Evolutionary conservation across 179 eudicot genomes (phyloP).

Genomic region (Spinacia oleracea): DNA sequence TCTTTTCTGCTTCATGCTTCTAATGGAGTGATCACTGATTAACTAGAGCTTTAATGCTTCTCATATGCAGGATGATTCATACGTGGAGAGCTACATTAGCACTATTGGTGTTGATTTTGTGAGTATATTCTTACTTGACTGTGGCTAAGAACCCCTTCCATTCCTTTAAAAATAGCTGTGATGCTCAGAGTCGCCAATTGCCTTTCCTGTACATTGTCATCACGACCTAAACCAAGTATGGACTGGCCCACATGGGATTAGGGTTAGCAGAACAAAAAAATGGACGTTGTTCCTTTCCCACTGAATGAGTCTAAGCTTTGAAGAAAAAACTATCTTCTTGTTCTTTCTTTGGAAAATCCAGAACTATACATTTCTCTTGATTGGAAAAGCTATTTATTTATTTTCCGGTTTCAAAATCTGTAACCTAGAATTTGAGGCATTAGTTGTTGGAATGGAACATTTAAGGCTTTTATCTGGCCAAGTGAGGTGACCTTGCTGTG

Average conservation of each 20-base stretch:
- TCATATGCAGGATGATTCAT: conserved; percentile 45
- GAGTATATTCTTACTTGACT: conserved; percentile 26
- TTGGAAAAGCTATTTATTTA: not conserved
- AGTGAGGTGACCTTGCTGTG: not conserved
- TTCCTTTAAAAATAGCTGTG: not conserved
- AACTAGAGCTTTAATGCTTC: conserved; percentile 17
- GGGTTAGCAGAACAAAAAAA: not conserved
- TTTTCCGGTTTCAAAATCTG: not conserved
- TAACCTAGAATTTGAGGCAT: not conserved
- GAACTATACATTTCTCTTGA: not conserved
- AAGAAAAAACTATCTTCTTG: not conserved
- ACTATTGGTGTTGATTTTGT: conserved; percentile 53
- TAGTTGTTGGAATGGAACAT: not conserved
- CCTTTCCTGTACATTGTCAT: no score
- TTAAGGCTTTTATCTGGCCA: not conserved
- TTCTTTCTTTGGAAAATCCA: not conserved
- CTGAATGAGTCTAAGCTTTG: not conserved
- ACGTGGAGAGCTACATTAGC: conserved; percentile 50
- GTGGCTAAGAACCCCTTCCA: not conserved
- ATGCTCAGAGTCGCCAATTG: not conserved
- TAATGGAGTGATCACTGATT: not conserved
- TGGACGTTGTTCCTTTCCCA: not conserved
- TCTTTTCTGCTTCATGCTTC: not conserved
- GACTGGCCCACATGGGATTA: not conserved
- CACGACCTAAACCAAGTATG: not conserved